Evolutionary conservation across 371 early-diverging fungal species (phyloP).

Genomic region (Mucor circinelloides): DNA sequence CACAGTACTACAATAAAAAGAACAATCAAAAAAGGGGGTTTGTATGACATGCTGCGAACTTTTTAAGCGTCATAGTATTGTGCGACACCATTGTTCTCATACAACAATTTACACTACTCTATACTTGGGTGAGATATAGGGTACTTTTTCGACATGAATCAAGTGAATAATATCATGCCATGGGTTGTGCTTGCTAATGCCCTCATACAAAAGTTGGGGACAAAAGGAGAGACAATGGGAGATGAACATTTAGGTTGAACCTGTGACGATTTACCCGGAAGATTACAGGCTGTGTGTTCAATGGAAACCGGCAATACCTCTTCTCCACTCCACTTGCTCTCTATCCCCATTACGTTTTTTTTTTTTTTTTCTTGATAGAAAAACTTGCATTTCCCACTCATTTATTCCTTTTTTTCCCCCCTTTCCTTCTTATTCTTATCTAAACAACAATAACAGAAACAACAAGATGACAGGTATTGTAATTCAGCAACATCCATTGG

Average conservation of each 20-base stretch:
- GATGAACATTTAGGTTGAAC: background rate
- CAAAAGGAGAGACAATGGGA: background rate
- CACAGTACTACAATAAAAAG: background rate
- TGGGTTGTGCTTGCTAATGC: background rate
- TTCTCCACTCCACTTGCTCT: background rate
- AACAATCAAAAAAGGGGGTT: background rate
- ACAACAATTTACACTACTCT: too few species aligned
- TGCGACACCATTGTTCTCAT: background rate
- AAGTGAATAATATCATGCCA: background rate
- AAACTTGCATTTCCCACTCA: background rate
- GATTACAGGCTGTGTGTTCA: background rate
- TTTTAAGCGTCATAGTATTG: background rate
- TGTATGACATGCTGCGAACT: background rate
- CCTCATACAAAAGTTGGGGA: background rate
- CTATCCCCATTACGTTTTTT: background rate
- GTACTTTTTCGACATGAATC: background rate
- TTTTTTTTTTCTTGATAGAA: background rate
- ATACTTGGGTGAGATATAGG: background rate
- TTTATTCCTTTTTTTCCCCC: background rate
- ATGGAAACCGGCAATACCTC: slow-evolving; percentile 1
- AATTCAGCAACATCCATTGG: background rate
- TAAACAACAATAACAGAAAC: background rate
- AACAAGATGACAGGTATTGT: background rate
- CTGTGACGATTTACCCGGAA: slow-evolving; percentile 1
- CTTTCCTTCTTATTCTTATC: background rate